These are phyloP conservation scores for Chytriomyces sp. DNA, from an alignment of 192 early-diverging fungal genomes.

Conservation along the genomic window DNA sequence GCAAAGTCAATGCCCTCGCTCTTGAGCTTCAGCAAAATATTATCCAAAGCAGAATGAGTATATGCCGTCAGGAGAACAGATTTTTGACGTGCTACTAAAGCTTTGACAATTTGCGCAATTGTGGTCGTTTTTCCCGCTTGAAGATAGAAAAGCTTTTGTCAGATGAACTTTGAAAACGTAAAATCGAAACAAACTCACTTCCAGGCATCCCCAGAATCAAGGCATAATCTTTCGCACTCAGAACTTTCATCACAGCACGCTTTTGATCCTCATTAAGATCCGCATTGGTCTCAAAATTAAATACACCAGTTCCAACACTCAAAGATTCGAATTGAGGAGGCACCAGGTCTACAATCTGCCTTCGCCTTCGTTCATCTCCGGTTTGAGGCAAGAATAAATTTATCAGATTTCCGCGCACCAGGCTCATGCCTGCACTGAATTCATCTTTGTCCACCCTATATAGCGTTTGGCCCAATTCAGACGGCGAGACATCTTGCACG, in stretches of 20 bases:
- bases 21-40: conserved; percentile 85
- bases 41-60: conserved; percentile 93
- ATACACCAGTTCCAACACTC: not conserved
- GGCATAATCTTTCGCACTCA: conserved; percentile 83
- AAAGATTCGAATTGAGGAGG: conserved; percentile 63
- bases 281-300: conserved; percentile 25
- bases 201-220: conserved; percentile 97
- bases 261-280: conserved; percentile 76
- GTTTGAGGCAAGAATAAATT: conserved; percentile 60
- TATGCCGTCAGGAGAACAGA: conserved; percentile 86
- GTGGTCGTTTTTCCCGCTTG: conserved; percentile 92
- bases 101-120: conserved; percentile 76
- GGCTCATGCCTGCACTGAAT: conserved; percentile 66
- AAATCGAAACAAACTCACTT: conserved; percentile 37
- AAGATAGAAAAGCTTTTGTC: not conserved
- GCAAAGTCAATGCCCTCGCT: conserved; percentile 69
- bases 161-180: not conserved
- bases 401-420: conserved; percentile 78
- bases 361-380: conserved; percentile 61
- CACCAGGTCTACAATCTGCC: conserved; percentile 80
- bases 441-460: conserved; percentile 90
- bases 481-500: conserved; percentile 17
- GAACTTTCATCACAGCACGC: conserved; percentile 70
- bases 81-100: conserved; percentile 70
- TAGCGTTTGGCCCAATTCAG: conserved; percentile 43